Base-by-base conservation (phyloP, 1,139 yeast species). In the Kurtzmaniella quercitrusa region DNA sequence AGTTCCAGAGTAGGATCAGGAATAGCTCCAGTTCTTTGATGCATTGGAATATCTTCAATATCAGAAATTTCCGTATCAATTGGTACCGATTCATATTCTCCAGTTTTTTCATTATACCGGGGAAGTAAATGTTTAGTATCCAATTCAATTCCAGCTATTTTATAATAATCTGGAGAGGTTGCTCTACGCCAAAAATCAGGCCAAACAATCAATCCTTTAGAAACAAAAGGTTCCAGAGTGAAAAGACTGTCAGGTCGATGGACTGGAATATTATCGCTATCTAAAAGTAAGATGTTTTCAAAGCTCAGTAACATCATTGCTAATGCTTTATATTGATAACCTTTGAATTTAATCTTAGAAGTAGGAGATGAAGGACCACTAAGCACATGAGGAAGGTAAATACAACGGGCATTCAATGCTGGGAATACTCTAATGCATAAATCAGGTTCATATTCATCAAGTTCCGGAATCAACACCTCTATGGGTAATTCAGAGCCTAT, bases 1-100 rank as follows among this genome's bases (percentile, higher is more conserved):
- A 91, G 82, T 60, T 89, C 96, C 3, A 86, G 79, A 2, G 89
- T 77, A 18, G 86, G 87, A 54, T 85, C 94, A 2, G 95, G 95
- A 38, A 88, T 77, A 6, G 91, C 75, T 3, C 88, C 88, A 47
- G 71, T 66, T 41, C 82, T 68, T 54, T 84, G 88, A 55, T 85
- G 91, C 51, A 80, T 70, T 17, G 91, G 87, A 2, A 77, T 67
- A 16, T 68, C 49, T 17, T 52, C 42, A 25, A 14, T 43, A 36
- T 36, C 53, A 53, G 39, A 50, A 29, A 19, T 43, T 15, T 16
- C 37, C 25, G 34, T 25, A 14, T 17, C 41, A 17, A 36, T 8
- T 1, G 38, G 39, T 2, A 46, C 43, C 1, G 40, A 34, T 8
- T 43, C 46, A 44, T 63, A 63, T 3, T 41, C 42, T 2, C 68